A percentile compares a stretch with the other conserved stretches of the same genome.
Evolutionary conservation across 2,329 filamentous ascomycete species (phyloP).

Genomic region (Monilinia laxa): DNA sequence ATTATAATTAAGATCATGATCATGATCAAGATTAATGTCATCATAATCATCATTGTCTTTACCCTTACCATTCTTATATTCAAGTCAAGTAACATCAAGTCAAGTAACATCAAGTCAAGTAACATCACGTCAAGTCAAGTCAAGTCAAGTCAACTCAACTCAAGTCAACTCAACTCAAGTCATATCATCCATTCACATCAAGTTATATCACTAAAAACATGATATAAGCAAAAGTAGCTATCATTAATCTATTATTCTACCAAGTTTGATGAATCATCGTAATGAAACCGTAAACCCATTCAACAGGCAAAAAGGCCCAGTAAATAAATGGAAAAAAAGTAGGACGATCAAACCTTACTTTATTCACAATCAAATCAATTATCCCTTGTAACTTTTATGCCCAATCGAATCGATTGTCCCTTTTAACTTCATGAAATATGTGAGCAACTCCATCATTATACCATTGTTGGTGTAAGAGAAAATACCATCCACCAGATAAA

Average conservation of each 20-base stretch:
- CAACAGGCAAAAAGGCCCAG: not conserved
- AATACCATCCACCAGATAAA: not conserved
- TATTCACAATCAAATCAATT: not conserved
- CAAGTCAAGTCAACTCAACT: not conserved
- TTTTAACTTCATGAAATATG: not conserved
- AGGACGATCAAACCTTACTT: not conserved
- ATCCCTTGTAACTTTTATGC: not conserved
- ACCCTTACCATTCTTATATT: no score
- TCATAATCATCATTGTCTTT: no score
- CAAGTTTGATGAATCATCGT: slow-evolving; percentile 5
- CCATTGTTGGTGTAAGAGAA: not conserved
- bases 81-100: no score
- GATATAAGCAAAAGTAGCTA: not conserved
- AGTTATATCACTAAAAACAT: not conserved
- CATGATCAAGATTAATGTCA: no score
- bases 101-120: no score
- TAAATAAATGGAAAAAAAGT: not conserved
- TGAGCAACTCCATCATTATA: not conserved
- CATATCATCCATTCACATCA: not conserved
- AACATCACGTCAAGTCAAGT: no score
- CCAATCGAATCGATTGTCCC: no score
- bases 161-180: no score
- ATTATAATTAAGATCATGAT: no score
- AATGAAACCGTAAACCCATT: slow-evolving; percentile 6
- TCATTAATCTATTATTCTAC: slow-evolving; percentile 6